Percentiles rank a stretch among this genome's conserved stretches.
These are phyloP conservation scores for Physaria fendleri DNA, from an alignment of 345 rosid species.

Conservation along the genomic window DNA sequence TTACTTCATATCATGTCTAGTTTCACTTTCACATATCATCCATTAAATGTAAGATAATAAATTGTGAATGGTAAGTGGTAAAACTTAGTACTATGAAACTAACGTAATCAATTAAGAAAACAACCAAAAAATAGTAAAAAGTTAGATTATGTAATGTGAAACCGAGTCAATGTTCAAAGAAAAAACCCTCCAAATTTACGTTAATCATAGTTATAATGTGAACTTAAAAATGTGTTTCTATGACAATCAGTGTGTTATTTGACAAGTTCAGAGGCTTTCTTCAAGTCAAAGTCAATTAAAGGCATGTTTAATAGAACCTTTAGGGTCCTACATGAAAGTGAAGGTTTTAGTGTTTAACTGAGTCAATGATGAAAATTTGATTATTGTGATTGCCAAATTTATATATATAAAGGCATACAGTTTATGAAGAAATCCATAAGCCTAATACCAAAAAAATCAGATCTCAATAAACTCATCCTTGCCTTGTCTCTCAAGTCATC, in stretches of 20 bases:
- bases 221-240: neutral
- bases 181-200: neutral
- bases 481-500: constrained; percentile 9
- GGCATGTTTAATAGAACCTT: neutral
- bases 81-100: neutral
- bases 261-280: constrained; percentile 19
- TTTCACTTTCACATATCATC: neutral
- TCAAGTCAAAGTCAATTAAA: neutral
- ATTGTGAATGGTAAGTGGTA: neutral
- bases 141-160: too few species aligned
- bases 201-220: neutral
- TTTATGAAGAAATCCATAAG: constrained; percentile 1
- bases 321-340: neutral
- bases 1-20: neutral
- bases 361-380: constrained; percentile 10
- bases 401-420: constrained; percentile 10
- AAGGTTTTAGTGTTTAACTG: neutral
- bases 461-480: neutral
- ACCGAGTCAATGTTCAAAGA: too few species aligned
- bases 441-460: neutral
- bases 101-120: neutral
- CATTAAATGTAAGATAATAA: too few species aligned
- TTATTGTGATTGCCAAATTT: neutral
- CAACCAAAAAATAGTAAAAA: neutral
- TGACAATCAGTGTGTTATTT: neutral